phyloP scores from a whole-genome alignment of 352 stramenopile genomes.

The Phytophthora sojae region DNA sequence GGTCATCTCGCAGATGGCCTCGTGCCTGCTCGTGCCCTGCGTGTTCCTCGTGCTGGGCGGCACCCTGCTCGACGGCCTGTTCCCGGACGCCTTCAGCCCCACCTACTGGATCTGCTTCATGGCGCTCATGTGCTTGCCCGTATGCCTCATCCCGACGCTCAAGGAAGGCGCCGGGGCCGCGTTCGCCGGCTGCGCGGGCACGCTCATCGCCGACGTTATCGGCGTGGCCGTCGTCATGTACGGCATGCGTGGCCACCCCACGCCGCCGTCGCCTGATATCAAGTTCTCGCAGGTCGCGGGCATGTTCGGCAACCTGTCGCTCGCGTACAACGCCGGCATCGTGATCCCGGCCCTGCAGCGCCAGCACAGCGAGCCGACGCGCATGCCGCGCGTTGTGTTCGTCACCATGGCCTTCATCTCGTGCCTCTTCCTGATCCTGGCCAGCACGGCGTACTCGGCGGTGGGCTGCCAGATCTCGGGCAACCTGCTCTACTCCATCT shows the following conservation, averaged over 20 bases:
- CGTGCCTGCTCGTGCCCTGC: conserved; percentile 24
- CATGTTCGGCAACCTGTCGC: too few species aligned
- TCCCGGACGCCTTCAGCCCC: conserved; percentile 31
- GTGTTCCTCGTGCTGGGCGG: conserved; percentile 32
- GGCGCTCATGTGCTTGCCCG: conserved; percentile 39
- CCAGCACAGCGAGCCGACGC: too few species aligned
- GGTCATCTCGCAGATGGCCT: conserved; percentile 50
- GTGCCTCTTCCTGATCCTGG: too few species aligned
- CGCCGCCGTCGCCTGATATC: too few species aligned
- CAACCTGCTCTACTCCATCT: too few species aligned
- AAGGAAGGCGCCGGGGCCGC: conserved; percentile 40
- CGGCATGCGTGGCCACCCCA: conserved; percentile 28
- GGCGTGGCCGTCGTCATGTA: conserved; percentile 33
- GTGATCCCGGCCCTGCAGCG: too few species aligned
- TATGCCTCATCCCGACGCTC: conserved; percentile 43
- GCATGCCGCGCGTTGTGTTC: too few species aligned
- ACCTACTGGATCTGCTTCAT: conserved; percentile 54
- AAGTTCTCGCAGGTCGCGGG: too few species aligned
- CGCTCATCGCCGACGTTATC: conserved; percentile 44
- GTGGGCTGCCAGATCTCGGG: too few species aligned
- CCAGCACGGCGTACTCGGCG: too few species aligned
- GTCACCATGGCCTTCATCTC: too few species aligned
- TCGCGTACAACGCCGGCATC: too few species aligned
- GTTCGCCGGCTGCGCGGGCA: conserved; percentile 41
- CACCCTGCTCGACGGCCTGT: conserved; percentile 29